Percentiles rank a stretch among this genome's conserved stretches.
Conservation (phyloP, 75 land plant species). For the Cupressus sempervirens region DNA sequence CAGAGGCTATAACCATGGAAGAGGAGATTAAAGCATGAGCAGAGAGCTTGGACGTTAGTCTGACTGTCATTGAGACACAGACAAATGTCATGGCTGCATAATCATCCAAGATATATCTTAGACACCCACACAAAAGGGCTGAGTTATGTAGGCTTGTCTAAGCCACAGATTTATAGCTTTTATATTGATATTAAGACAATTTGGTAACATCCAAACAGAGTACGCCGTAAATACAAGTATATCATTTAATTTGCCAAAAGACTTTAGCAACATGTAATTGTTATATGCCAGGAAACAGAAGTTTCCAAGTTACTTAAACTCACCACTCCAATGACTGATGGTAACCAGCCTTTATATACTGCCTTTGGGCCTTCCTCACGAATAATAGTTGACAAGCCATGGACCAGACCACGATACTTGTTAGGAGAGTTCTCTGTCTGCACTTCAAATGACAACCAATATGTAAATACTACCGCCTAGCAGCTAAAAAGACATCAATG, state of each 20-base stretch:
- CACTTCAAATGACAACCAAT: background rate
- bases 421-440: conserved; percentile 40
- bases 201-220: background rate
- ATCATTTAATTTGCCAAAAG: background rate
- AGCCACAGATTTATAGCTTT: too few relatives aligned
- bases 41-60: too few relatives aligned
- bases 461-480: background rate
- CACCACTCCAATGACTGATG: conserved; percentile 60
- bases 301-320: background rate
- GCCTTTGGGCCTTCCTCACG: conserved; percentile 41
- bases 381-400: conserved; percentile 30
- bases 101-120: too few relatives aligned
- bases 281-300: background rate
- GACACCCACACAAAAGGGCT: too few relatives aligned
- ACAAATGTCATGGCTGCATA: too few relatives aligned
- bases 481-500: background rate
- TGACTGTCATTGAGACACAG: too few relatives aligned
- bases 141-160: too few relatives aligned
- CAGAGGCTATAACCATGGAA: too few relatives aligned
- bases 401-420: conserved; percentile 43
- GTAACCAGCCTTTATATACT: conserved; percentile 55
- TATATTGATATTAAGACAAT: too few relatives aligned
- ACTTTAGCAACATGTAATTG: background rate
- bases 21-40: too few relatives aligned
- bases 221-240: background rate